Conservation (phyloP, 1,284 basidiomycete species). For the Ganoderma boninense region DNA sequence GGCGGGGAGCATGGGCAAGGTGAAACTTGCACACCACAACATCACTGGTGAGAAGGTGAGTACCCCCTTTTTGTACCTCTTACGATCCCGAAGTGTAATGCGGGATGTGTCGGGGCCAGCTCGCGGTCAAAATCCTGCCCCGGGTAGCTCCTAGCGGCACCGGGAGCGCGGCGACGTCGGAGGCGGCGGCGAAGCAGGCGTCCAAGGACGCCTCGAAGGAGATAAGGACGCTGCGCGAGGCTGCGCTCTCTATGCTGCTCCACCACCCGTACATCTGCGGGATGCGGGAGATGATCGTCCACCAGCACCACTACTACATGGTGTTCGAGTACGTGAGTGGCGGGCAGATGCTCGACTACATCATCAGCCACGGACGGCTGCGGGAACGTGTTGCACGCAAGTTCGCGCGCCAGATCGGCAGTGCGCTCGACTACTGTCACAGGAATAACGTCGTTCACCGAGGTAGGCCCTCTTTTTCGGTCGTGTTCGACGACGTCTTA, state of each 20-base stretch:
- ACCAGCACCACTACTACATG: slow-evolving; percentile 99
- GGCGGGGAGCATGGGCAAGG: slow-evolving; percentile 99
- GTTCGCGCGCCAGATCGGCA: slow-evolving; percentile 97
- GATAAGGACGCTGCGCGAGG: slow-evolving; percentile 94
- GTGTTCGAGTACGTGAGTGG: slow-evolving; percentile 99
- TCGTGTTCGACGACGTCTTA: background rate
- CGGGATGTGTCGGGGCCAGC: slow-evolving; percentile 53
- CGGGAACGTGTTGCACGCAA: slow-evolving; percentile 95
- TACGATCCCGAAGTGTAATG: slow-evolving; percentile 11
- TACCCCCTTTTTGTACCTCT: background rate
- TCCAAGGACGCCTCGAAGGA: slow-evolving; percentile 96
- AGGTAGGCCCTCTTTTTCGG: slow-evolving; percentile 49
- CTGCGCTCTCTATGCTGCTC: slow-evolving; percentile 91
- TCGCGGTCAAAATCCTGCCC: slow-evolving; percentile 98
- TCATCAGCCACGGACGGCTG: slow-evolving; percentile 97
- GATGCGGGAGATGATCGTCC: slow-evolving; percentile 98
- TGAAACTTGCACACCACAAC: slow-evolving; percentile 94
- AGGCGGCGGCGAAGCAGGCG: slow-evolving; percentile 81
- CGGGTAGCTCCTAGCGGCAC: slow-evolving; percentile 68
- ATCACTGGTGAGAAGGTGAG: slow-evolving; percentile 90
- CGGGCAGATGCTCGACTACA: slow-evolving; percentile 99
- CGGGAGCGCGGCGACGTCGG: slow-evolving; percentile 55
- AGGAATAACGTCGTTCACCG: slow-evolving; percentile 98
- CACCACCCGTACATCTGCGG: slow-evolving; percentile 99
- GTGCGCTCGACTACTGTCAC: slow-evolving; percentile 97